Conservation (phyloP, 805 yeast species). For the Suhomyces faveliae region DNA sequence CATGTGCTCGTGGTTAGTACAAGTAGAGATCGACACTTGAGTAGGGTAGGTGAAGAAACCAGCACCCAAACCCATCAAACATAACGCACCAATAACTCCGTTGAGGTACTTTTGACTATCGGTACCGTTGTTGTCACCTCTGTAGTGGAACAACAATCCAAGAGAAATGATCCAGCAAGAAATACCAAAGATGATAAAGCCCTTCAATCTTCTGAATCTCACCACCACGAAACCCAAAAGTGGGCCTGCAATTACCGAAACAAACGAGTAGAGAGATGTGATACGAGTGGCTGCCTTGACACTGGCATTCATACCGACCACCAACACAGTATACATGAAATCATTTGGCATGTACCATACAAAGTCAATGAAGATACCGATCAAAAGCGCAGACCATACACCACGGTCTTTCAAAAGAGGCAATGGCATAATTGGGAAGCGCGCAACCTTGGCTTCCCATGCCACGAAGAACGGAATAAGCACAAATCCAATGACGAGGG, state of each 20-base stretch:
- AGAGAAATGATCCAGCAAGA: conserved; percentile 57
- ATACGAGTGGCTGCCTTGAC: conserved; percentile 66
- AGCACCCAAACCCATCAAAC: conserved; percentile 69
- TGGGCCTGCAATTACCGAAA: conserved; percentile 60
- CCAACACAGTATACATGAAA: conserved; percentile 62
- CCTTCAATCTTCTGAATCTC: conserved; percentile 52
- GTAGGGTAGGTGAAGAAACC: conserved; percentile 68
- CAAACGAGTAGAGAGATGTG: conserved; percentile 60
- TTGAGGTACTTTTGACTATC: conserved; percentile 25
- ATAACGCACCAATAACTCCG: conserved; percentile 65
- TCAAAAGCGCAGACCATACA: conserved; percentile 66
- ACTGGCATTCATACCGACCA: conserved; percentile 61
- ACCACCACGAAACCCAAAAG: conserved; percentile 54
- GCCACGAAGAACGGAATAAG: conserved; percentile 56
- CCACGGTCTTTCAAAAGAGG: conserved; percentile 63
- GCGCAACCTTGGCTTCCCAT: conserved; percentile 59
- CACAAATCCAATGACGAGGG: conserved; percentile 64
- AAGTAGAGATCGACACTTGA: conserved; percentile 59
- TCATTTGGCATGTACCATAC: conserved; percentile 70
- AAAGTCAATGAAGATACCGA: conserved; percentile 59
- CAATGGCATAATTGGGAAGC: conserved; percentile 63
- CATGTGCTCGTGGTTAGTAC: conserved; percentile 61
- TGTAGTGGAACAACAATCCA: conserved; percentile 57
- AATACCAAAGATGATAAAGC: conserved; percentile 59
- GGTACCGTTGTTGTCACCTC: conserved; percentile 48